A percentile compares a stretch with the other conserved stretches of the same genome.
These are phyloP conservation scores for Hyphopichia khmerensis DNA, from an alignment of 1,139 yeast species.

Conservation along the genomic window DNA sequence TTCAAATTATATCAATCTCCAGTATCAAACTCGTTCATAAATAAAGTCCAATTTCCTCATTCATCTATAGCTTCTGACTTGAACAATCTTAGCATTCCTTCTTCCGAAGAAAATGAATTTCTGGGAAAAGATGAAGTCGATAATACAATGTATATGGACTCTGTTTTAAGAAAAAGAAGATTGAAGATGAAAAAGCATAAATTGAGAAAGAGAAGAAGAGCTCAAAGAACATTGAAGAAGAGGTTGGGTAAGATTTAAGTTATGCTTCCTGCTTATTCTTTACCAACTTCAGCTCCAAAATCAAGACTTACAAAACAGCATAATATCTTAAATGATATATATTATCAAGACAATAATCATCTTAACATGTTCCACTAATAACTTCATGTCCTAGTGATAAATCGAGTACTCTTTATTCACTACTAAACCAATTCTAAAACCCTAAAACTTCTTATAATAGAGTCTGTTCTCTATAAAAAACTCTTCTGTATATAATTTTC, in stretches of 20 bases:
- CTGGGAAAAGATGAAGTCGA: conserved; percentile 5
- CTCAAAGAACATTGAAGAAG: conserved; percentile 57
- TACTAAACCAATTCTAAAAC: too few relatives aligned
- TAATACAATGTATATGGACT: conserved; percentile 46
- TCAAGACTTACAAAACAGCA: too few relatives aligned
- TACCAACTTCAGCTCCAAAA: too few relatives aligned
- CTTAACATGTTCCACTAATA: too few relatives aligned
- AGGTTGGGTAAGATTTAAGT: conserved; percentile 48
- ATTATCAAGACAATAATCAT: too few relatives aligned
- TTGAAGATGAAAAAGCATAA: conserved; percentile 75
- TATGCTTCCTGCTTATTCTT: too few relatives aligned
- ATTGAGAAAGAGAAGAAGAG: conserved; percentile 70
- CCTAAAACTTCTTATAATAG: too few relatives aligned
- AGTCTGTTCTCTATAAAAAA: neutral
- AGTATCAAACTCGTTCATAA: neutral
- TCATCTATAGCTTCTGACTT: neutral
- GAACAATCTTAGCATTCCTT: too few relatives aligned
- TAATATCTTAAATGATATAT: too few relatives aligned
- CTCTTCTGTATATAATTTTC: neutral
- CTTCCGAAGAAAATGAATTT: too few relatives aligned
- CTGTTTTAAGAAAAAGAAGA: conserved; percentile 67
- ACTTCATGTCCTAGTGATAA: too few relatives aligned
- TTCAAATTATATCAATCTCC: conserved; percentile 1
- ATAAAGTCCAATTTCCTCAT: neutral
- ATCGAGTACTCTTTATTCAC: too few relatives aligned